Percentiles rank a stretch among this genome's conserved stretches.
phyloP scores from a whole-genome alignment of 345 rosid genomes.

The Ailanthus altissimus region DNA sequence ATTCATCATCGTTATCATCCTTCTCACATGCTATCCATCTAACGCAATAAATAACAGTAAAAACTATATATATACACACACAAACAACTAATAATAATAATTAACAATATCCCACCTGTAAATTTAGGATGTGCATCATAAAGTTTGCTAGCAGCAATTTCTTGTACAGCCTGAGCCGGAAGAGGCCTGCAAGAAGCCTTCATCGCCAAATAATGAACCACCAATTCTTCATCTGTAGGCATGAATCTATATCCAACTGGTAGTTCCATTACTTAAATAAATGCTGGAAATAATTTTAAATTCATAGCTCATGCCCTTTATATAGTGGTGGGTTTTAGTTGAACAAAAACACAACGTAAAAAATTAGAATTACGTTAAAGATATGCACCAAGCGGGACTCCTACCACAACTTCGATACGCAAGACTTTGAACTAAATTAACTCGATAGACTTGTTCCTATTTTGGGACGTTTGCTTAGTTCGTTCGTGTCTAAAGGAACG shows the following conservation, averaged over 20 bases:
- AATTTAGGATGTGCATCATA: constrained; percentile 16
- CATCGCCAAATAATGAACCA: constrained; percentile 29
- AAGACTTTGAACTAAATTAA: background rate
- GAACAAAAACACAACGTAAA: background rate
- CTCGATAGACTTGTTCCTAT: background rate
- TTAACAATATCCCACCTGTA: constrained; percentile 10
- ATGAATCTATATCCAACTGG: constrained; percentile 33
- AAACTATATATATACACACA: too few relatives aligned
- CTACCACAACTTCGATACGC: background rate
- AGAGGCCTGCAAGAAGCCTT: constrained; percentile 17
- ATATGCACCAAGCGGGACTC: background rate
- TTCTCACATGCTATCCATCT: too few relatives aligned
- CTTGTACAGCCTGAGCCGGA: constrained; percentile 15
- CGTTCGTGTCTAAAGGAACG: too few relatives aligned
- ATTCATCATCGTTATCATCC: background rate
- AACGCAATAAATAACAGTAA: too few relatives aligned
- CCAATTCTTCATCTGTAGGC: constrained; percentile 41
- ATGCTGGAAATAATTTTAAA: background rate
- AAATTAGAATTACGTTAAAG: background rate
- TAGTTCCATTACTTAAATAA: background rate
- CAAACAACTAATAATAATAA: background rate
- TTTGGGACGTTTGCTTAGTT: too few relatives aligned
- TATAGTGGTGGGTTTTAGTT: background rate
- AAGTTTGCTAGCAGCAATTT: constrained; percentile 7
- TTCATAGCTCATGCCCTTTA: background rate